Evolutionary conservation across 768 basidiomycete genomes (phyloP).

Genomic region (Sutorius australiensis): DNA sequence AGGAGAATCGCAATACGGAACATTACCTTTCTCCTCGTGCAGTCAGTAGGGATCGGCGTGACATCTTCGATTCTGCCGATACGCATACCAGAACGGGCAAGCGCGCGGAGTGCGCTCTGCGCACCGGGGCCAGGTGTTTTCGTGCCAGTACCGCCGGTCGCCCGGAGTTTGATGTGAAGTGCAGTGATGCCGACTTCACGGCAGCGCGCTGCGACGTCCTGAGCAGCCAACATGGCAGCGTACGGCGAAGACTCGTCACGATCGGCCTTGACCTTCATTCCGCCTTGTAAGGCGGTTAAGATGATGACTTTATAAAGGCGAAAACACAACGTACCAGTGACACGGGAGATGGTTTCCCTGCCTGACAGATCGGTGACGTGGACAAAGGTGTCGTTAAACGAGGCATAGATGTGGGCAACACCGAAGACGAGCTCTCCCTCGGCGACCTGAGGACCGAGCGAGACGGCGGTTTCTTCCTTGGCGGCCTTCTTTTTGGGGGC

Average conservation of each 20-base stretch:
- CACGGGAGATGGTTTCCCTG: slow-evolving; percentile 98
- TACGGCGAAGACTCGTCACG: slow-evolving; percentile 98
- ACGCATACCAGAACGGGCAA: slow-evolving; percentile 96
- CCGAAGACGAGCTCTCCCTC: slow-evolving; percentile 98
- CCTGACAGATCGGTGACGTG: slow-evolving; percentile 99
- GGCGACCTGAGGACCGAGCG: slow-evolving; percentile 91
- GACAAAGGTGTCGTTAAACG: slow-evolving; percentile 99
- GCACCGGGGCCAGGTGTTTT: slow-evolving; percentile 99
- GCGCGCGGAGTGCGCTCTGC: slow-evolving; percentile 95
- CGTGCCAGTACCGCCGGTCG: slow-evolving; percentile 96
- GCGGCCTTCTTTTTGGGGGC: slow-evolving; percentile 81
- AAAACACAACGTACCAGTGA: slow-evolving; percentile 65
- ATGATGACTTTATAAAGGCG: background rate
- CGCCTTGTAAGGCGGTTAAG: slow-evolving; percentile 49
- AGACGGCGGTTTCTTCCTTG: slow-evolving; percentile 80
- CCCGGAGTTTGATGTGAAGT: slow-evolving; percentile 98
- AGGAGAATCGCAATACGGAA: background rate
- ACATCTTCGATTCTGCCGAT: slow-evolving; percentile 99
- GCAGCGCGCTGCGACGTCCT: slow-evolving; percentile 95
- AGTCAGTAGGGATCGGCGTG: slow-evolving; percentile 95
- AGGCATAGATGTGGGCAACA: slow-evolving; percentile 98
- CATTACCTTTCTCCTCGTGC: slow-evolving; percentile 90
- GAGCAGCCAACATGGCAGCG: slow-evolving; percentile 97
- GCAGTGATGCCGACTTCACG: slow-evolving; percentile 98
- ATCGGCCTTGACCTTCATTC: slow-evolving; percentile 99